phyloP scores from a whole-genome alignment of 2,329 filamentous ascomycete genomes.

The Botrytis fabae region DNA sequence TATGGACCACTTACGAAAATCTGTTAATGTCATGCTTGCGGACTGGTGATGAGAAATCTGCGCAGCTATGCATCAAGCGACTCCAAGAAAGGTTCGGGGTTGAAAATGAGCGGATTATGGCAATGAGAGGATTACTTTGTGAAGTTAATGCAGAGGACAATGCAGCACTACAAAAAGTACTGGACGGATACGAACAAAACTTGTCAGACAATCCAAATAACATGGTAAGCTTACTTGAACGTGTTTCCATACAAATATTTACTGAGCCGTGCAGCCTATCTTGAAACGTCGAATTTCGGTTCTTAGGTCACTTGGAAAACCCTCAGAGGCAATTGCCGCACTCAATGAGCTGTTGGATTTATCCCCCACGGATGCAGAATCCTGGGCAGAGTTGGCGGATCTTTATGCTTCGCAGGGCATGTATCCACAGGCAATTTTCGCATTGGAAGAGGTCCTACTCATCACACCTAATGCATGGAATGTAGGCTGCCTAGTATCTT shows the following conservation, averaged over 20 bases:
- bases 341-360: conserved; percentile 76
- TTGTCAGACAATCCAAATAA: conserved; percentile 74
- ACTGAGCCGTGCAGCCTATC: conserved; percentile 62
- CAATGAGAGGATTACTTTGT: conserved; percentile 76
- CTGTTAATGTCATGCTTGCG: conserved; percentile 80
- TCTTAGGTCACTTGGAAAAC: conserved; percentile 69
- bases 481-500: conserved; percentile 52
- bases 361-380: conserved; percentile 86
- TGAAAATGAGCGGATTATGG: conserved; percentile 83
- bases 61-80: conserved; percentile 71
- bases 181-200: conserved; percentile 76
- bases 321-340: conserved; percentile 70
- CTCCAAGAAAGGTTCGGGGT: conserved; percentile 79
- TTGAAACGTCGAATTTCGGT: conserved; percentile 82
- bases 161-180: conserved; percentile 64
- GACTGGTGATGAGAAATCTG: conserved; percentile 78
- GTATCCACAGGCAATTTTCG: conserved; percentile 80
- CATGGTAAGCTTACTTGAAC: conserved; percentile 57
- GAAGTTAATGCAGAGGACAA: conserved; percentile 75
- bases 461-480: conserved; percentile 94
- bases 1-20: conserved; percentile 86
- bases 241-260: conserved; percentile 20
- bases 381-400: conserved; percentile 89
- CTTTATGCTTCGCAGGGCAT: conserved; percentile 79
- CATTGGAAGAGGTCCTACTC: conserved; percentile 86